These are phyloP conservation scores for Moesziomyces sp. DNA, from an alignment of 1,284 basidiomycete species.

Conservation along the genomic window DNA sequence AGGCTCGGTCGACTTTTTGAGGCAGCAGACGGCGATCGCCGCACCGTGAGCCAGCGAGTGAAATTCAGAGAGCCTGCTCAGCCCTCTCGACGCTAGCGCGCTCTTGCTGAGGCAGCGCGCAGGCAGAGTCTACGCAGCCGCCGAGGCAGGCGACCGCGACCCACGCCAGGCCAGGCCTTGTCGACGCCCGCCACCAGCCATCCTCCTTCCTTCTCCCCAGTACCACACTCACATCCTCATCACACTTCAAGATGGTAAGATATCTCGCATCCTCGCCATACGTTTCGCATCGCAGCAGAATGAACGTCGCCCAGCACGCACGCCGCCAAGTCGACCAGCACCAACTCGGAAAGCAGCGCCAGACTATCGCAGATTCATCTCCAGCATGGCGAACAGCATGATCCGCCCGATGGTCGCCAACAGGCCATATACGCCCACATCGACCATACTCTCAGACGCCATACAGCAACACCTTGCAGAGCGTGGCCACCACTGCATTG, in stretches of 20 bases:
- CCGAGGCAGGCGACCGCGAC: too few relatives aligned
- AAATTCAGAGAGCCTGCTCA: too few relatives aligned
- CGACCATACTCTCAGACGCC: too few relatives aligned
- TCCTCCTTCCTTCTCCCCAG: constrained; percentile 34
- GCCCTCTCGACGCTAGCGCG: not conserved
- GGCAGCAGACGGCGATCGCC: too few relatives aligned
- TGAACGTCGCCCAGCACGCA: constrained; percentile 1
- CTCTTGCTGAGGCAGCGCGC: not conserved
- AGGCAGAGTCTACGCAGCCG: not conserved
- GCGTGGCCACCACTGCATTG: too few relatives aligned
- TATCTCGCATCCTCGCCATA: constrained; percentile 14
- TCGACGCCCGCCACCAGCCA: constrained; percentile 33
- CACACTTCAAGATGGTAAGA: constrained; percentile 49
- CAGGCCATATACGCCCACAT: not conserved
- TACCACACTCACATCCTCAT: constrained; percentile 46
- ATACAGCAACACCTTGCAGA: too few relatives aligned
- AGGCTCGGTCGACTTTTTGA: not conserved
- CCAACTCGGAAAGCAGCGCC: not conserved
- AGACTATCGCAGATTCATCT: not conserved
- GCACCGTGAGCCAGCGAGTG: too few relatives aligned
- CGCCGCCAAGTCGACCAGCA: not conserved
- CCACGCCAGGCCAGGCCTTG: not conserved
- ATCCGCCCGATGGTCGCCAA: not conserved
- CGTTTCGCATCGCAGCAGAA: constrained; percentile 27
- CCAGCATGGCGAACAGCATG: constrained; percentile 1